phyloP scores from a whole-genome alignment of 2,329 filamentous ascomycete genomes.

The Magnaporthales sp. region DNA sequence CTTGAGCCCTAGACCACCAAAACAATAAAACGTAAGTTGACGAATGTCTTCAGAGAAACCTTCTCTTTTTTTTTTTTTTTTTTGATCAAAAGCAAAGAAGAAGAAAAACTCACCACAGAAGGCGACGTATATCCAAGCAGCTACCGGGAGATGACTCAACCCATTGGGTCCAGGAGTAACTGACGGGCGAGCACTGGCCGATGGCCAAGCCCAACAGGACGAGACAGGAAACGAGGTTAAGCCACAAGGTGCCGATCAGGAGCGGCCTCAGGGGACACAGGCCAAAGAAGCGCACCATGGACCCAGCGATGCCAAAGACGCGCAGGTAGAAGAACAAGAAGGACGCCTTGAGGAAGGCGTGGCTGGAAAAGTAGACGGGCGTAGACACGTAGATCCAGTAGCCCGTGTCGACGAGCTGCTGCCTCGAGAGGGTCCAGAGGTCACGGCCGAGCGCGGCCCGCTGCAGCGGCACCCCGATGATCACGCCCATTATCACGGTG shows the following conservation, averaged over 20 bases:
- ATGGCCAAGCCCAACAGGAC: slow-evolving; percentile 25
- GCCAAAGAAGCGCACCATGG: neutral
- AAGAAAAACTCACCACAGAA: slow-evolving; percentile 23
- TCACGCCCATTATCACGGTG: neutral
- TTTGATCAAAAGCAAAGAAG: too few species aligned
- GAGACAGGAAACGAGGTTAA: slow-evolving; percentile 33
- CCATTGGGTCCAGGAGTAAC: slow-evolving; percentile 45
- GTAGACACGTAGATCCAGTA: slow-evolving; percentile 31
- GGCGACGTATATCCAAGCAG: slow-evolving; percentile 39
- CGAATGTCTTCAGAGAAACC: too few species aligned
- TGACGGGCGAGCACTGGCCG: slow-evolving; percentile 43
- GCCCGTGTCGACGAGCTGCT: slow-evolving; percentile 32
- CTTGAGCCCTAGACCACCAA: slow-evolving; percentile 33
- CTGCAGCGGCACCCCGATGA: neutral
- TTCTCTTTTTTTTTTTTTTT: too few species aligned
- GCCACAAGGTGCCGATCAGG: slow-evolving; percentile 30
- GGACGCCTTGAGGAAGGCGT: slow-evolving; percentile 39
- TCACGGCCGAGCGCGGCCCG: slow-evolving; percentile 39
- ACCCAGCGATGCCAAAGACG: slow-evolving; percentile 29
- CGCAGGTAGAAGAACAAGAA: slow-evolving; percentile 46
- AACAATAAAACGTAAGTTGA: too few species aligned
- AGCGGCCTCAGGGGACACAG: slow-evolving; percentile 24
- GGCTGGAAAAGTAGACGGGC: slow-evolving; percentile 34
- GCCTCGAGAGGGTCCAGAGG: slow-evolving; percentile 36
- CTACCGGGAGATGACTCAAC: slow-evolving; percentile 33